Evolutionary conservation across 2,329 filamentous ascomycete species (phyloP).

Genomic region (Chaetomiaceae sp.): DNA sequence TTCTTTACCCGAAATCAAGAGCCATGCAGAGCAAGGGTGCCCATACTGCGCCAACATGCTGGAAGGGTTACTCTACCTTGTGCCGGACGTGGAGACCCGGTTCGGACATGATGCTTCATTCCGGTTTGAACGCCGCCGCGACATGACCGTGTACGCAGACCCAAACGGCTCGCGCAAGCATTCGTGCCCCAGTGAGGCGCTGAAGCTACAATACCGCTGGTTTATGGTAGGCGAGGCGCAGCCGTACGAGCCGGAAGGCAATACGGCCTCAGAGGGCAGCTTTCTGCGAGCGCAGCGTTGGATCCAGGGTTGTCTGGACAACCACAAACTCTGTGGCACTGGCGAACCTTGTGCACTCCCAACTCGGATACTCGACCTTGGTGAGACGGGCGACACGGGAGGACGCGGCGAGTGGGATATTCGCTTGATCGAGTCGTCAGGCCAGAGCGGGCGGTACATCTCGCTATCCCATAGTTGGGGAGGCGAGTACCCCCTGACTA

Average conservation of each 20-base stretch:
- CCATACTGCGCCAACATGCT: constrained; percentile 1
- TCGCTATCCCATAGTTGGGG: not conserved
- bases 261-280: not conserved
- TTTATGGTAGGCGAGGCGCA: not conserved
- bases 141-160: not conserved
- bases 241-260: not conserved
- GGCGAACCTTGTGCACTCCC: not conserved
- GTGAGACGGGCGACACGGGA: not conserved
- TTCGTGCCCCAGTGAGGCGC: not conserved
- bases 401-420: not conserved
- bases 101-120: not conserved
- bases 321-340: not conserved
- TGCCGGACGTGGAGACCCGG: not conserved
- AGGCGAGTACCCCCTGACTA: not conserved
- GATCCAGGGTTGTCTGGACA: not conserved
- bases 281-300: not conserved
- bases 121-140: not conserved
- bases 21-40: not conserved
- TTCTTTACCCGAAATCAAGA: not conserved
- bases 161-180: not conserved
- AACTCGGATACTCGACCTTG: not conserved
- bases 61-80: not conserved
- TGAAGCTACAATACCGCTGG: not conserved
- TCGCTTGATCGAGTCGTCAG: not conserved
- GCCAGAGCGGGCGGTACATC: not conserved